Base-by-base conservation (phyloP, 805 yeast species). In the Saccharomycopsis capsularis region DNA sequence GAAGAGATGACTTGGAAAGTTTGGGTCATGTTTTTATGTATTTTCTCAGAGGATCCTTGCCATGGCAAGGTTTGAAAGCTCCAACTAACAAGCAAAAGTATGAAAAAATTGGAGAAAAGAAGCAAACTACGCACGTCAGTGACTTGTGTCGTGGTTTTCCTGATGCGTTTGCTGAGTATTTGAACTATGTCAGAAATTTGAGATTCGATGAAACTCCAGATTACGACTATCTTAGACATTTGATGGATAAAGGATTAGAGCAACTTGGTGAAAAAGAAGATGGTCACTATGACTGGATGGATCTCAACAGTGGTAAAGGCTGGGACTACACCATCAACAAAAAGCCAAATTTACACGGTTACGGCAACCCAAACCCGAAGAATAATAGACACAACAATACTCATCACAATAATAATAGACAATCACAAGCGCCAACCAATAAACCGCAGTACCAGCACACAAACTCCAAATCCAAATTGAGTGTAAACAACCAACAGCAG, bases 31-130 rank as follows among this genome's bases (percentile, higher is more conserved):
- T 85, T 0, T 85, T 85, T 60, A 78, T 85, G 61, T 85, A 85
- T 64, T 85, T 85, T 59, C 64, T 84, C 48, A 75, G 85, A 60
- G 93, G 95, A 25, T 82, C 80, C 54, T 71, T 85, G 61, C 95
- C 95, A 41, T 85, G 95, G 95, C 95, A 85, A 67, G 95, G 95
- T n/a, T 68, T 85, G 52, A 85, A 84, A 65, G 93, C 91, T 1
- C 88, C 88, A 51, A 84, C 87, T n/a, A 85, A 85, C 63, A 85
- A 85, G 63, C 75, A 79, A 56, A 85, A 85, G 63, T 85, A 85
- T 62, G 93, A 85, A 63, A 85, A 84, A 61, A 85, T 85, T 63
- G 93, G 93, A 25, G 84, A 83, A 56, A 83, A 83, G 59, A 85
- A 85, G 63, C 81, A 82, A 60, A 73, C 82, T 15, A 79, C 89